Evolutionary conservation across 2,329 filamentous ascomycete genomes (phyloP).

Genomic region (Phaeophleospora eucalypticola): DNA sequence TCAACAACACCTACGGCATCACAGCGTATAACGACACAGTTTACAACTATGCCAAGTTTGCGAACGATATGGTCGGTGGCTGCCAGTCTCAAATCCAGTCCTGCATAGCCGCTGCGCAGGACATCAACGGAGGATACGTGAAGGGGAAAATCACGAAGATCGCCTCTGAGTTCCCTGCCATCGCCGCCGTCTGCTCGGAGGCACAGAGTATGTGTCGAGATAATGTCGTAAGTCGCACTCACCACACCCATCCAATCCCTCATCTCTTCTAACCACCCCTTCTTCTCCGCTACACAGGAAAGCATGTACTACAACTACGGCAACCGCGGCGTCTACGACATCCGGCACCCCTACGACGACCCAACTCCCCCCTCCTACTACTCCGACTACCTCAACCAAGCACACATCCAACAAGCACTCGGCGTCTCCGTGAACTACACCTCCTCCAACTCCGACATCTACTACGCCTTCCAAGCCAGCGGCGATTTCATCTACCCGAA

Average conservation of each 20-base stretch:
- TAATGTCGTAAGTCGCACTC: conserved; percentile 40
- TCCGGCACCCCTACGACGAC: conserved; percentile 48
- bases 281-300: too few relatives aligned
- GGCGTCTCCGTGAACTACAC: conserved; percentile 59
- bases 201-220: conserved; percentile 54
- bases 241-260: background rate
- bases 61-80: conserved; percentile 45
- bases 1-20: conserved; percentile 55
- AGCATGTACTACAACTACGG: conserved; percentile 43
- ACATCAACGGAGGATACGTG: conserved; percentile 25
- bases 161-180: conserved; percentile 5
- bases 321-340: conserved; percentile 55
- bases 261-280: background rate
- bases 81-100: conserved; percentile 48
- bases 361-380: conserved; percentile 38
- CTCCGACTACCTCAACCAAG: conserved; percentile 53
- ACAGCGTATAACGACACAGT: conserved; percentile 54
- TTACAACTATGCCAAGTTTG: conserved; percentile 56
- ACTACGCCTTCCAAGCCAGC: conserved; percentile 48
- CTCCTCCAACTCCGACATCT: conserved; percentile 38
- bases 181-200: conserved; percentile 47
- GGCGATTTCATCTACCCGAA: conserved; percentile 56
- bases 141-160: conserved; percentile 20
- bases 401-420: conserved; percentile 53
- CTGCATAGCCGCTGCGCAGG: conserved; percentile 47